Evolutionary conservation across 129 eudicot genomes (phyloP).

Genomic region (Glebionis coronaria): DNA sequence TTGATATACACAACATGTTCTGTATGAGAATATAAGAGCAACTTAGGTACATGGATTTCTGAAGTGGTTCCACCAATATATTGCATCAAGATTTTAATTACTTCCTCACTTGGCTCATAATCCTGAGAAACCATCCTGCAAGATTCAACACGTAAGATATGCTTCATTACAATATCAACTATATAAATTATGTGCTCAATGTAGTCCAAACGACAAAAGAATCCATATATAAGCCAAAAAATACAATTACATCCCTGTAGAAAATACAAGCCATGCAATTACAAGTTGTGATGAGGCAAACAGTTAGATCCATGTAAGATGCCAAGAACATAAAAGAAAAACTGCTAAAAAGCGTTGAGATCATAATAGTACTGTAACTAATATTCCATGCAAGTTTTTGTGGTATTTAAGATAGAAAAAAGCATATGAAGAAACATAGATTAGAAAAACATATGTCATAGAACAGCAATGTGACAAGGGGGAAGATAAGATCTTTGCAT

Average conservation of each 20-base stretch:
- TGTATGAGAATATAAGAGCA: conserved; percentile 14
- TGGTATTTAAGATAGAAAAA: neutral
- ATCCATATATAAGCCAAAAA: conserved; percentile 2
- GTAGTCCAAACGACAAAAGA: conserved; percentile 10
- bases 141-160: conserved; percentile 22
- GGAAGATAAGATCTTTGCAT: neutral
- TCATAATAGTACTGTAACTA: neutral
- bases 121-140: conserved; percentile 75
- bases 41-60: conserved; percentile 61
- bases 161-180: conserved; percentile 13
- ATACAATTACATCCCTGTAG: neutral
- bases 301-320: neutral
- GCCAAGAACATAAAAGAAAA: conserved; percentile 9
- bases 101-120: conserved; percentile 60
- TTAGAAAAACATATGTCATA: neutral
- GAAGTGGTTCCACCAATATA: conserved; percentile 60
- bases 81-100: conserved; percentile 53
- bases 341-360: conserved; percentile 7
- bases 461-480: neutral
- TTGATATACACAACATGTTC: conserved; percentile 18
- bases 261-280: conserved; percentile 1
- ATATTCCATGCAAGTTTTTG: neutral
- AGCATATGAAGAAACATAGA: too few relatives aligned
- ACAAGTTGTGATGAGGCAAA: neutral
- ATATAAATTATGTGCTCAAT: conserved; percentile 1